phyloP scores from a whole-genome alignment of 2,329 filamentous ascomycete genomes.

The Didymella arachidicola region DNA sequence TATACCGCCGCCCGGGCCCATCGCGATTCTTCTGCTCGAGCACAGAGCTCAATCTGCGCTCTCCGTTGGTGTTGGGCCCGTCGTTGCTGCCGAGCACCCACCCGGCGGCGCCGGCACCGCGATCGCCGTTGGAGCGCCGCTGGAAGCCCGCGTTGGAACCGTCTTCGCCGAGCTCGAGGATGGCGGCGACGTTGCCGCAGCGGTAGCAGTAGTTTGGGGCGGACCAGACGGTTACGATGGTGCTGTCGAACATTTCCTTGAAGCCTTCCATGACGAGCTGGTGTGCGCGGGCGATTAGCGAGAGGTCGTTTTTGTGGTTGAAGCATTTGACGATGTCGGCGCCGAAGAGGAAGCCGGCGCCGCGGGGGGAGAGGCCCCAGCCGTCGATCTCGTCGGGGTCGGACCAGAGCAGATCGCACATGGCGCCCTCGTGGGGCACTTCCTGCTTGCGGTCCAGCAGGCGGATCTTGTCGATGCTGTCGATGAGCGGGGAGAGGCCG shows the following conservation, averaged over 20 bases:
- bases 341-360: slow-evolving; percentile 94
- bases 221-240: slow-evolving; percentile 93
- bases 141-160: slow-evolving; percentile 61
- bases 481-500: slow-evolving; percentile 87
- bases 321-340: slow-evolving; percentile 93
- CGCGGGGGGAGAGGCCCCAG: slow-evolving; percentile 92
- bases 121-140: slow-evolving; percentile 71
- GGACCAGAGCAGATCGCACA: slow-evolving; percentile 98
- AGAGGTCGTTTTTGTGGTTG: slow-evolving; percentile 92
- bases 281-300: slow-evolving; percentile 90
- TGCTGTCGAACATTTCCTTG: slow-evolving; percentile 93
- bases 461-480: slow-evolving; percentile 94
- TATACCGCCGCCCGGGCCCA: slow-evolving; percentile 87
- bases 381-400: slow-evolving; percentile 98
- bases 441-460: slow-evolving; percentile 94
- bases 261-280: slow-evolving; percentile 99
- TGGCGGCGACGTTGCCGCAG: slow-evolving; percentile 75
- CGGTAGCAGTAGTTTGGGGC: slow-evolving; percentile 77
- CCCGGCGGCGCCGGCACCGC: slow-evolving; percentile 55
- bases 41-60: slow-evolving; percentile 47
- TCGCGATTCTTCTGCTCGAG: slow-evolving; percentile 52
- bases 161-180: slow-evolving; percentile 91
- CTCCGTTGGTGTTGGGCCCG: slow-evolving; percentile 48
- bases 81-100: slow-evolving; percentile 48
- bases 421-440: slow-evolving; percentile 96